Evolutionary conservation across 208 protist genomes (phyloP), one percentile per base, ranked within the genome.

Genomic region (Trypanosoma mega): DNA sequence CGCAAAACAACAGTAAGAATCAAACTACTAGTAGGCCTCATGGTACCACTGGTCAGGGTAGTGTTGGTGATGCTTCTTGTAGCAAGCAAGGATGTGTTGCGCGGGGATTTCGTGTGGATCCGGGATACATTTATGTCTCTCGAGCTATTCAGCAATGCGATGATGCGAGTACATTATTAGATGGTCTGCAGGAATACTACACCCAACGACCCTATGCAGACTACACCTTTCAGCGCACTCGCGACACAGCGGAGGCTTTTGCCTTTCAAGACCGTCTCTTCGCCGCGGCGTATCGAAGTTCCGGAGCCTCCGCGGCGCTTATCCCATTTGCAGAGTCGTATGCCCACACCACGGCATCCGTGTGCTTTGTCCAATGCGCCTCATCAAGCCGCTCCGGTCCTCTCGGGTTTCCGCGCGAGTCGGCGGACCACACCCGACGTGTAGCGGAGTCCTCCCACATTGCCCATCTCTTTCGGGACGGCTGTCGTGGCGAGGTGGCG

Each of bases 111-210:
- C 76, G 82, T 46, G 80, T 92, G 14, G 85, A 92, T 63, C 80
- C 88, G 0, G 75, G 75, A 2, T 91, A 85, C 55, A 54, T 87
- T 7, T 88, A 90, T 69, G 63, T 76, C 37, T 63, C 69, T 16
- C 80, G 75, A 24, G 41, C 64, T 55, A 70, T 92, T 0, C 66
- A 41, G 29, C 51, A 63, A 43, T 76, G 68, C 55, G 56, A 31
- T 7, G 58, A 77, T 14, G 44, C 51, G 12, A 16, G 18, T 6
- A 47, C 39, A 34, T 44, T 94, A 14, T 49, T 92, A n/a, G 81
- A 92, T 23, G 88, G 85, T 5, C 64, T 94, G 29, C 76, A 82
- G 48, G 85, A 92, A 51, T 79, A 82, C 63, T 94, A 92, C 59
- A 56, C 80, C n/a, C 48, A 70, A 27, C 76, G 69, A 0, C 50